These are phyloP conservation scores for Acephala macrosclerotiorum DNA, from an alignment of 2,329 filamentous ascomycete species.

Conservation along the genomic window DNA sequence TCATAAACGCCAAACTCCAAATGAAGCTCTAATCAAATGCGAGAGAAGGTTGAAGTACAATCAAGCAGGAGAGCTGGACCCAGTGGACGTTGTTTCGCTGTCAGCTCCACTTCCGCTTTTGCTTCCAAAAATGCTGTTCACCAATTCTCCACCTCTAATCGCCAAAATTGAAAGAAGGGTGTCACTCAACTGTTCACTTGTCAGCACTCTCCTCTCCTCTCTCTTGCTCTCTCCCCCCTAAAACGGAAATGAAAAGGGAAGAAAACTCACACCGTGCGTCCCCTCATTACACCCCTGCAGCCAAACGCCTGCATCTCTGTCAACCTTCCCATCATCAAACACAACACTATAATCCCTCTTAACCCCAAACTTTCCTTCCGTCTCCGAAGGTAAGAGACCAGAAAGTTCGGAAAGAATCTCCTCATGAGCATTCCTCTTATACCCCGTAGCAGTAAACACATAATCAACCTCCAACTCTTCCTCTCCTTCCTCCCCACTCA, in stretches of 20 bases:
- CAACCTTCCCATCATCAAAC: constrained; percentile 73
- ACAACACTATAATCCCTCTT: constrained; percentile 80
- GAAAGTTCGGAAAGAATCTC: constrained; percentile 74
- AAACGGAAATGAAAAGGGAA: background rate
- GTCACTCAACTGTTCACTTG: constrained; percentile 70
- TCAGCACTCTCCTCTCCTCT: too few species aligned
- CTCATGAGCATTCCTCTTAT: constrained; percentile 79
- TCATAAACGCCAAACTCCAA: background rate
- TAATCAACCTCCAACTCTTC: constrained; percentile 72
- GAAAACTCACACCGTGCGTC: constrained; percentile 82
- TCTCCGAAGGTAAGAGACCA: constrained; percentile 66
- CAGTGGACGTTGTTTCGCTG: background rate
- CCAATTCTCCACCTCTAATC: constrained; percentile 78
- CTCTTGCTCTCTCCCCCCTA: background rate
- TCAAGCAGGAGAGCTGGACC: background rate
- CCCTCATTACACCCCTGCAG: constrained; percentile 93
- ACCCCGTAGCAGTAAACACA: constrained; percentile 88
- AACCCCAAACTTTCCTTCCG: constrained; percentile 66
- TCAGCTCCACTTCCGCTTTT: too few species aligned
- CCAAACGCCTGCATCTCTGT: constrained; percentile 79
- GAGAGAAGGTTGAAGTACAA: background rate
- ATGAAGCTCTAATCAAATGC: background rate
- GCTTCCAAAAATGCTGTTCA: constrained; percentile 73
- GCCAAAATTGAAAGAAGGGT: constrained; percentile 82
- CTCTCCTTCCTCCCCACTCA: constrained; percentile 36